Base-by-base conservation (phyloP, 169 alveolate species). In the Cryptosporidium parvum region DNA sequence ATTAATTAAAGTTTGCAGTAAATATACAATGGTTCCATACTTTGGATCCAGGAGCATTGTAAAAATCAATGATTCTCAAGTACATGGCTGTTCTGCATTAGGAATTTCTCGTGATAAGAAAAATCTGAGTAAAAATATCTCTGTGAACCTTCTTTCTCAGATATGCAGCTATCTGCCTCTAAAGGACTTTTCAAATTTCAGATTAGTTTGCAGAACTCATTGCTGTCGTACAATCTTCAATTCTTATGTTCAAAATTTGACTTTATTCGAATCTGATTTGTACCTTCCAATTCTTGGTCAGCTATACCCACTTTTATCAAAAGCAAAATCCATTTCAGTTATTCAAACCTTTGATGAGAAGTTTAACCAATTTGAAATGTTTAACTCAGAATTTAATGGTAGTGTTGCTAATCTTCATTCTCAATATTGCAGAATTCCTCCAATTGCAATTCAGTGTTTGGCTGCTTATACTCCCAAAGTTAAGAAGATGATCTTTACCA, bases 381-480 rank as follows among this genome's bases (percentile, higher is more conserved):
- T 56, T 10, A 56, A 56, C 35, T 56, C 67, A 2, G 67, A 56
- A 3, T 9, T 56, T n/a, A 56, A 56, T 9, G 14, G 3, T 37
- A 9, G 4, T 26, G 0, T 56, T 23, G 8, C 37, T 3, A n/a
- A 56, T 26, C 14, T 9, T 26, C 0, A 56, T 70, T 23, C 44
- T 9, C 68, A 73, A 18, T 31, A n/a, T 14, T 73, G 58, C 9
- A 73, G 70, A 73, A 39, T 73, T 18, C 68, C 86, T 31, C 89
- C 89, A 18, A 80, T 80, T 29, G 72, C 68, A 14, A 80, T 80
- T 39, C 89, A 80, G 53, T 80, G 80, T 65, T 44, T 80, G 18
- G 72, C 89, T 61, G 89, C 89, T 14, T 80, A 80, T 62, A 80
- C 89, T 9, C 89, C 72, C 21, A 80, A 65, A 61, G 89, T 70